Conservation (phyloP, 805 yeast genomes). For the Cephaloascus albidus region DNA sequence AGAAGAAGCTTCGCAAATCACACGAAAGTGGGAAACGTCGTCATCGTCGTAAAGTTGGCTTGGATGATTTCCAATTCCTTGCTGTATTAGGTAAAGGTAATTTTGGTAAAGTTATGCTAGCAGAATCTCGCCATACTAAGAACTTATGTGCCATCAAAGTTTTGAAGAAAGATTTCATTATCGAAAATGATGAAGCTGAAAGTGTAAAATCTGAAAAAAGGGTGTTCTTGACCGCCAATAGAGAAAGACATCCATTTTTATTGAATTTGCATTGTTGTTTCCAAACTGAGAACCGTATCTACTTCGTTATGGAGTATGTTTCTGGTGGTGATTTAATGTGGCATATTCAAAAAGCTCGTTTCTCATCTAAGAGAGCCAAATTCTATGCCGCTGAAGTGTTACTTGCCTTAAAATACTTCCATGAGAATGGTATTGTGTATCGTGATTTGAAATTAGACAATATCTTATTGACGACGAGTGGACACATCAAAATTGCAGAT, state of each 20-base stretch:
- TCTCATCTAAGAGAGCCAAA: constrained; percentile 86
- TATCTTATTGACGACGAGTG: constrained; percentile 78
- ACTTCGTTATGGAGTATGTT: constrained; percentile 97
- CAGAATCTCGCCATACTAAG: constrained; percentile 79
- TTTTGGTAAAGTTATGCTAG: constrained; percentile 96
- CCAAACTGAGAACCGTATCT: constrained; percentile 95
- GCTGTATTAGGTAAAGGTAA: constrained; percentile 98
- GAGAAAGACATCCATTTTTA: constrained; percentile 87
- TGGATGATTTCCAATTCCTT: constrained; percentile 89
- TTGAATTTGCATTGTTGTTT: constrained; percentile 88
- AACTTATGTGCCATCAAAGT: constrained; percentile 93
- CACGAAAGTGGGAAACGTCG: constrained; percentile 19
- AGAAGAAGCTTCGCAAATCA: constrained; percentile 5
- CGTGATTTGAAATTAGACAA: constrained; percentile 95
- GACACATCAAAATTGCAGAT: constrained; percentile 95
- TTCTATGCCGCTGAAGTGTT: constrained; percentile 96
- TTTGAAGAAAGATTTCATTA: constrained; percentile 88
- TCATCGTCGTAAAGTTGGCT: constrained; percentile 69
- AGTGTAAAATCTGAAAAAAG: constrained; percentile 92
- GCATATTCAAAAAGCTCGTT: constrained; percentile 92
- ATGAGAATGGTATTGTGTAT: constrained; percentile 91
- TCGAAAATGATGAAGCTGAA: constrained; percentile 93
- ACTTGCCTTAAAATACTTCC: constrained; percentile 84
- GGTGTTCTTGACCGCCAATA: constrained; percentile 77
- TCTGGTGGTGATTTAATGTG: constrained; percentile 99